Evolutionary conservation across 768 basidiomycete species (phyloP), one percentile per base, ranked within the genome.

Genomic region (Lactarius akahatsu): DNA sequence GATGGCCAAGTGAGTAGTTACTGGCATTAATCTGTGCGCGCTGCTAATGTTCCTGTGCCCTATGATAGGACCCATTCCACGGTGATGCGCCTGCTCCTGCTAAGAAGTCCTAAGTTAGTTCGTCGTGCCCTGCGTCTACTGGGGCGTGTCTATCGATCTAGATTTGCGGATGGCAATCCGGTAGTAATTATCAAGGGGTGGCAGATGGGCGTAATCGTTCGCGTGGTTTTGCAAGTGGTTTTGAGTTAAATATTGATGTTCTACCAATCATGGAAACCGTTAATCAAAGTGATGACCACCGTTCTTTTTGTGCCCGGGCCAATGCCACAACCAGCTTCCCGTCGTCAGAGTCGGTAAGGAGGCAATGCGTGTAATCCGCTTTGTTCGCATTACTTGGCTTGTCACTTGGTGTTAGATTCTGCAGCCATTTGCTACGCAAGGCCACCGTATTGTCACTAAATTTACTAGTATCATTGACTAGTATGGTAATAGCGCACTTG

Each of bases 11-110:
- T 30, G 30, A 30, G 30, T 30, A 30, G 30, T 30, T 30, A 30
- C 6, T 30, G 30, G 30, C 30, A 5, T 30, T 30, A 30, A 30
- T 30, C 23, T 30, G 4, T 15, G 6, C 10, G 10, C 18, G 4
- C 3, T 3, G 56, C 23, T 63, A 18, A 47, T 63, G 47, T 58
- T 41, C n/a, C 20, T 18, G 18, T n/a, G 3, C 40, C 36, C 6
- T 15, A 54, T 61, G 66, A 67, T 20, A 67, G 66, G 66, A 67
- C 40, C 47, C 61, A 16, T 67, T 41, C 57, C 61, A 11, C 6
- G 6, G 36, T 20, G 47, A 55, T 3, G 47, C 5, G 6, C n/a
- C n/a, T 1, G n/a, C 30, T 8, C 47, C 45, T 54, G 23, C 47
- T 36, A 47, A 52, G 5, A 15, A 59, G 30, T 45, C 47, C n/a